Base-by-base conservation (phyloP, 2,329 filamentous ascomycete species). In the Grosmannia penicillata region DNA sequence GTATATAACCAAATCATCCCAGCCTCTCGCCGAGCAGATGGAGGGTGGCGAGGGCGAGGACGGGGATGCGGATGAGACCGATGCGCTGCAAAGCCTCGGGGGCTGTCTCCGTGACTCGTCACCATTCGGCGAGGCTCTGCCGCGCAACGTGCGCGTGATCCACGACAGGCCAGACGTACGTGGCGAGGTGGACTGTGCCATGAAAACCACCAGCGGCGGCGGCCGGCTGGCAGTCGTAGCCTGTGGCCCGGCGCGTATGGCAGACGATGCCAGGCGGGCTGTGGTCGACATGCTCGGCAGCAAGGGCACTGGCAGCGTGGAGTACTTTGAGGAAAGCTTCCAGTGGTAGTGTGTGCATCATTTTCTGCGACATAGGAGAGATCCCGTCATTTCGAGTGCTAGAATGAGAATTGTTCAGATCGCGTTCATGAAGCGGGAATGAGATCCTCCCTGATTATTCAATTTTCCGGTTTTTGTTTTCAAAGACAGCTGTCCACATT, bases 121-220 rank as follows among this genome's bases (percentile, higher is more conserved):
- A n/a, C n/a, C n/a, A n/a, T n/a, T 2, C 6, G 30, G 15, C 31
- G n/a, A 33, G 19, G 6, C 29, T 4, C 27, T 33, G 4, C 22
- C 39, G 37, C 46, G 49, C 1, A 37, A 40, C 8, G 49, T 52
- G 3, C 38, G 43, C 6, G 18, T 54, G 17, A 31, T 48, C 8
- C 33, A 43, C 22, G 41, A 24, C 28, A 39, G 47, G 4, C 47
- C 47, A 4, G 47, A 47, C 23, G 38, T 47, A 9, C 40, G 46
- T 1, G 47, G 43, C 9, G 53, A 61, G 21, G 51, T 66, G 6
- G 41, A 43, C 14, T 23, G 24, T 4, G 46, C 49, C 1, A 49
- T 55, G 0, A 50, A 47, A 2, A 47, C 45, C 4, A 41, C 47
- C 1, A 48, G 47, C 0, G 43, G n/a, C 11, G 28, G 31, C 15